A percentile compares a stretch with the other conserved stretches of the same genome.
Conservation (phyloP, 2,329 filamentous ascomycete species). For the Fusarium pininemorale region DNA sequence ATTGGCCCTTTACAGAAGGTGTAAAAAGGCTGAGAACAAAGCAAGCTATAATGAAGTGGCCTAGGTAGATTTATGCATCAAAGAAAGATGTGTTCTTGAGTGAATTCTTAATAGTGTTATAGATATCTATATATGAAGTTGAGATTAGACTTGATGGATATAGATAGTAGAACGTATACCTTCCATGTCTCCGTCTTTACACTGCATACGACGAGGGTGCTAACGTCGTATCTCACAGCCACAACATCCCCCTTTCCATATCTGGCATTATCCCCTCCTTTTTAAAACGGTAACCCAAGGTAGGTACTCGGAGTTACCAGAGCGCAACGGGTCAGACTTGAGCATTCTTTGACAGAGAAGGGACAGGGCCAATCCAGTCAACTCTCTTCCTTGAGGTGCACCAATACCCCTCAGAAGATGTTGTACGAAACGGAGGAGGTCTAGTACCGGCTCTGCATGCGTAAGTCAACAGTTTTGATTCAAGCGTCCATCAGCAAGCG, state of each 20-base stretch:
- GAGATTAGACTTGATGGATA: neutral
- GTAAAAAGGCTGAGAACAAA: neutral
- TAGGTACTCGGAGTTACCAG: constrained; percentile 6
- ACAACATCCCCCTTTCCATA: neutral
- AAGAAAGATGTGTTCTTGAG: neutral
- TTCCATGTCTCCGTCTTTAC: neutral
- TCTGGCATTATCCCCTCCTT: neutral
- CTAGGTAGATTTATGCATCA: neutral
- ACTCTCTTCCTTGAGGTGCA: neutral
- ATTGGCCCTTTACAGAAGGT: neutral
- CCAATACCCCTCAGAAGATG: neutral
- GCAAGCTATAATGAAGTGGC: neutral
- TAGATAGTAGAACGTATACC: neutral
- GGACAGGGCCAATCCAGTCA: neutral
- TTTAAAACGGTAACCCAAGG: neutral
- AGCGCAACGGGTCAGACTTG: constrained; percentile 15
- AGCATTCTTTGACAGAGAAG: neutral
- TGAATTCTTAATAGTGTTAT: neutral
- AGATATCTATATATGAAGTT: neutral
- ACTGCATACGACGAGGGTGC: neutral
- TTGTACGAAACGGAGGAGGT: neutral
- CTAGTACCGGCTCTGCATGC: neutral
- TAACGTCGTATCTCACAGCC: neutral
- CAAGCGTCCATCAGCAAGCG: no score
- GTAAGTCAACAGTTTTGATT: neutral